These are phyloP conservation scores for Leccinum subrobustum DNA, from an alignment of 1,284 basidiomycete species.

Conservation along the genomic window DNA sequence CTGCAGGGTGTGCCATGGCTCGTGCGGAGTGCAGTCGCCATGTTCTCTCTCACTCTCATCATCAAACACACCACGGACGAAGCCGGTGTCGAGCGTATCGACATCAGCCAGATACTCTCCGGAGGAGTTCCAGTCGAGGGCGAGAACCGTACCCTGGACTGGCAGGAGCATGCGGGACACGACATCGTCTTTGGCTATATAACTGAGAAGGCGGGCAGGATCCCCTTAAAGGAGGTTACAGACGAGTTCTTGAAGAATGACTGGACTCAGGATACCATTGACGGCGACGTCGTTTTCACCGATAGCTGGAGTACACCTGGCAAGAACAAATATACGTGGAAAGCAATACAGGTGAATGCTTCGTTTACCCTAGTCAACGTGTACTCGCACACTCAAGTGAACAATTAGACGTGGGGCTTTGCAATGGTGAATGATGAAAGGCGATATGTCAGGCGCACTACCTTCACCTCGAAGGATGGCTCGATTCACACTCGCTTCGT, in stretches of 20 bases:
- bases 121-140: conserved; percentile 42
- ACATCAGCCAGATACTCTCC: conserved; percentile 44
- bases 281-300: conserved; percentile 50
- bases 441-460: conserved; percentile 58
- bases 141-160: conserved; percentile 44
- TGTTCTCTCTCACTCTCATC: conserved; percentile 41
- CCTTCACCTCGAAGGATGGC: conserved; percentile 59
- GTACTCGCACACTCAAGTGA: conserved; percentile 2
- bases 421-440: conserved; percentile 57
- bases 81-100: conserved; percentile 43
- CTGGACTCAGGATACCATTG: conserved; percentile 55
- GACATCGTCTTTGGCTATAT: conserved; percentile 46
- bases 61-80: conserved; percentile 46
- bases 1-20: conserved; percentile 52
- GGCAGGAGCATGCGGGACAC: conserved; percentile 35
- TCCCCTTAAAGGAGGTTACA: conserved; percentile 46
- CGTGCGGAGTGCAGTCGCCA: conserved; percentile 41
- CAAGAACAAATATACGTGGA: conserved; percentile 53
- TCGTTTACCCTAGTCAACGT: not conserved
- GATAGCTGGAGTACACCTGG: conserved; percentile 52
- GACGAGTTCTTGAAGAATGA: conserved; percentile 50
- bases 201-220: conserved; percentile 48
- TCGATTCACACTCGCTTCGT: conserved; percentile 54
- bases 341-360: conserved; percentile 49
- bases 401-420: conserved; percentile 66